These are phyloP conservation scores for Yamadazyma ubonensis DNA, from an alignment of 805 yeast species.

Conservation along the genomic window DNA sequence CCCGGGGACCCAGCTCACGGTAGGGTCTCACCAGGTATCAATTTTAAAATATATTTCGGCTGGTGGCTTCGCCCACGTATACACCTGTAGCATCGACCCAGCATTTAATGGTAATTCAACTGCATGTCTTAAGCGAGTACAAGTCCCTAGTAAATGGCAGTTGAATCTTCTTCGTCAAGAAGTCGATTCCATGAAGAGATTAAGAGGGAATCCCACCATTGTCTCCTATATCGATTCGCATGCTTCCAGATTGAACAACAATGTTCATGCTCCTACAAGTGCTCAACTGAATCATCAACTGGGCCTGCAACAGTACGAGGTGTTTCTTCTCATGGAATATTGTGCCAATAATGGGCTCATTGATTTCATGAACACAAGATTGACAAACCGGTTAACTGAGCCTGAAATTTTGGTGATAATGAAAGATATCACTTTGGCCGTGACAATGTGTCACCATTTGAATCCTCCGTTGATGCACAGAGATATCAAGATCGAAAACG, in stretches of 20 bases:
- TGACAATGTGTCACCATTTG: conserved; percentile 74
- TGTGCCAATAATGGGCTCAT: conserved; percentile 74
- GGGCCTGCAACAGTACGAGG: conserved; percentile 50
- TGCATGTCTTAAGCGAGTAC: conserved; percentile 92
- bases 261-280: conserved; percentile 11
- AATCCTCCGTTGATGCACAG: conserved; percentile 71
- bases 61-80: conserved; percentile 96
- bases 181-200: conserved; percentile 94
- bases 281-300: background rate
- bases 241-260: conserved; percentile 59
- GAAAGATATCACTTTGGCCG: conserved; percentile 70
- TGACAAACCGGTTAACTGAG: conserved; percentile 65
- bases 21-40: conserved; percentile 76
- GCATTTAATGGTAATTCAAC: conserved; percentile 49
- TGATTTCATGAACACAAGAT: conserved; percentile 74
- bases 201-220: conserved; percentile 73
- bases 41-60: conserved; percentile 73
- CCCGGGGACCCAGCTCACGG: conserved; percentile 69
- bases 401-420: conserved; percentile 65
- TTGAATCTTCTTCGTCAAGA: conserved; percentile 85
- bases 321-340: conserved; percentile 75
- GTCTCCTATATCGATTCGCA: conserved; percentile 94
- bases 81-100: conserved; percentile 64
- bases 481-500: conserved; percentile 82
- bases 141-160: conserved; percentile 86